These are phyloP conservation scores for Quercus lobata DNA, from an alignment of 331 rosid species.

Conservation along the genomic window DNA sequence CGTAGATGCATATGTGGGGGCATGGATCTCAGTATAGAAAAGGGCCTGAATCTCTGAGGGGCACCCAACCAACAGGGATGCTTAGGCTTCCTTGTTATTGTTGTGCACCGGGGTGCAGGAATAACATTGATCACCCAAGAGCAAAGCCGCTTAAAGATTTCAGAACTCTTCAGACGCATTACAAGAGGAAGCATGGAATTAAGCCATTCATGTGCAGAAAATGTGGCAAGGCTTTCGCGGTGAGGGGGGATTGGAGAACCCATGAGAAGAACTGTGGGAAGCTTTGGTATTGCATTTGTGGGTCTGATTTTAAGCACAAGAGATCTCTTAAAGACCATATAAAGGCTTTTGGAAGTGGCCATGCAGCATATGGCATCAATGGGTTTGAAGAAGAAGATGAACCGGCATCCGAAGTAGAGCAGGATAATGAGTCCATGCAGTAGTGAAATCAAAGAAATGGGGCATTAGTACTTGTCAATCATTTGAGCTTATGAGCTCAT, in stretches of 20 bases:
- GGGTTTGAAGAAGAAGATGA: constrained; percentile 84
- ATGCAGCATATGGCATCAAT: constrained; percentile 69
- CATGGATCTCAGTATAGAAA: constrained; percentile 92
- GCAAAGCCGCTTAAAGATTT: constrained; percentile 84
- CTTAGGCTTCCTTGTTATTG: constrained; percentile 87
- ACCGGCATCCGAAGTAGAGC: constrained; percentile 88
- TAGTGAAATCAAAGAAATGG: constrained; percentile 6
- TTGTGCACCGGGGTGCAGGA: constrained; percentile 81
- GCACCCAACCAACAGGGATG: constrained; percentile 93
- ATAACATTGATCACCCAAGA: constrained; percentile 87
- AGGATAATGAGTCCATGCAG: constrained; percentile 61
- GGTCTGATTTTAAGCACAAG: constrained; percentile 92
- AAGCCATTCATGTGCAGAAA: constrained; percentile 90
- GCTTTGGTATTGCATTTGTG: constrained; percentile 89
- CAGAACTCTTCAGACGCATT: constrained; percentile 86
- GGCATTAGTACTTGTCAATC: constrained; percentile 17
- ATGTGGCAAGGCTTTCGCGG: constrained; percentile 90
- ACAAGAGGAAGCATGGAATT: constrained; percentile 89
- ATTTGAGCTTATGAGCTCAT: constrained; percentile 31
- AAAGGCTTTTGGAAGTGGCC: constrained; percentile 83
- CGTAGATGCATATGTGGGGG: constrained; percentile 98
- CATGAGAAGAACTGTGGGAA: constrained; percentile 94
- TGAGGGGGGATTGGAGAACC: constrained; percentile 89
- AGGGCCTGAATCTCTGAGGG: constrained; percentile 86
- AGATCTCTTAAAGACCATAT: constrained; percentile 87